phyloP scores from a whole-genome alignment of 1,139 yeast genomes.

The Pneumocystis oryctolagi region DNA sequence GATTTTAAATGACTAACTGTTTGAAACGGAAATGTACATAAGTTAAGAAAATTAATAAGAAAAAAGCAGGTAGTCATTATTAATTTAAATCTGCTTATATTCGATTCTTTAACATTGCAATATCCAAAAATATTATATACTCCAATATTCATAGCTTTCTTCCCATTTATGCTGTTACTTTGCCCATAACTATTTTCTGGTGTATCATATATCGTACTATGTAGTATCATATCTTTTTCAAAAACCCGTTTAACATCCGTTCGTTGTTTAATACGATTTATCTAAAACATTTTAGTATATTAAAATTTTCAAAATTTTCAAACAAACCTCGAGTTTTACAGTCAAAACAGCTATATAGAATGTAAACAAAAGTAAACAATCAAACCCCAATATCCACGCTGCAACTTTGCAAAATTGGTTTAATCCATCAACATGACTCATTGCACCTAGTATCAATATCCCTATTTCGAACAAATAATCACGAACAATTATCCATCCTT shows the following conservation, averaged over 20 bases:
- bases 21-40: conserved; percentile 19
- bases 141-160: conserved; percentile 8
- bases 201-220: conserved; percentile 38
- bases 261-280: conserved; percentile 73
- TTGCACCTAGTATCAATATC: conserved; percentile 60
- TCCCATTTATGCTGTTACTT: conserved; percentile 5
- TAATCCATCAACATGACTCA: conserved; percentile 46
- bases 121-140: conserved; percentile 13
- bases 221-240: conserved; percentile 86
- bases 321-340: conserved; percentile 51
- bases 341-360: conserved; percentile 78
- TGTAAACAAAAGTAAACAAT: conserved; percentile 60
- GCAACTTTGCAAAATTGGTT: conserved; percentile 71
- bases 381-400: conserved; percentile 58
- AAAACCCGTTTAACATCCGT: conserved; percentile 65
- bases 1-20: background rate
- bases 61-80: conserved; percentile 54
- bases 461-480: conserved; percentile 65
- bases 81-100: conserved; percentile 23
- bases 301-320: background rate
- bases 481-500: conserved; percentile 57
- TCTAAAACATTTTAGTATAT: conserved; percentile 20
- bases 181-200: conserved; percentile 8
- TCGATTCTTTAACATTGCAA: conserved; percentile 17
- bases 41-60: conserved; percentile 59